Conservation (phyloP, 805 yeast genomes). For the Starmerella bacillaris region DNA sequence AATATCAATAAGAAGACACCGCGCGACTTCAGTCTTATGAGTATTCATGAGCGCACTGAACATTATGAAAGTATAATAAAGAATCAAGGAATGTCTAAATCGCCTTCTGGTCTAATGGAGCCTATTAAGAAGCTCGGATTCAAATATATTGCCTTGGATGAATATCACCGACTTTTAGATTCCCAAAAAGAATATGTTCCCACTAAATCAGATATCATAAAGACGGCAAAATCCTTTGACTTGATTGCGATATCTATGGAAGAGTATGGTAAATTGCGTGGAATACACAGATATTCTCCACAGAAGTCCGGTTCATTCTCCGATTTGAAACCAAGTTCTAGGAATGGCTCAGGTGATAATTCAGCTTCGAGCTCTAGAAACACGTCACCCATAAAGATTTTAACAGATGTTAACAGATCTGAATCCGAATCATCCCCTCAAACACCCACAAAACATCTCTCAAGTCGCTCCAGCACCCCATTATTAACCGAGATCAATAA, state of each 20-base stretch:
- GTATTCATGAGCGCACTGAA: conserved; percentile 9
- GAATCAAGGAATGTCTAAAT: conserved; percentile 1
- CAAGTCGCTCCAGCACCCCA: too few species aligned
- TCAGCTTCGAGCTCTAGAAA: too few species aligned
- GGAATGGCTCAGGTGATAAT: too few species aligned
- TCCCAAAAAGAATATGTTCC: conserved; percentile 21
- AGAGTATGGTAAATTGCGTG: conserved; percentile 25
- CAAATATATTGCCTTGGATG: conserved; percentile 23
- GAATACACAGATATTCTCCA: conserved; percentile 5
- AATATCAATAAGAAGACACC: conserved; percentile 10
- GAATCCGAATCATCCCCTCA: too few species aligned
- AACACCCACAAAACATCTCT: too few species aligned
- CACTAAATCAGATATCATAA: conserved; percentile 21
- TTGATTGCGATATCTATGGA: conserved; percentile 30
- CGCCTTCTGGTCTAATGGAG: conserved; percentile 16
- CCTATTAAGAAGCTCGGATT: conserved; percentile 21
- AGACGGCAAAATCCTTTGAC: conserved; percentile 28
- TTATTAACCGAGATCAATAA: too few species aligned
- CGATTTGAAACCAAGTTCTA: too few species aligned
- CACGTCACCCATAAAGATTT: too few species aligned
- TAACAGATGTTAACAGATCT: too few species aligned
- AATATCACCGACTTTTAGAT: conserved; percentile 21
- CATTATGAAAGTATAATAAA: conserved; percentile 7
- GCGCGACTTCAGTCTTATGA: conserved; percentile 6
- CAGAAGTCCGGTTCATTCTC: not conserved